phyloP scores from a whole-genome alignment of 768 basidiomycete genomes.

The Gyrodon lividus region DNA sequence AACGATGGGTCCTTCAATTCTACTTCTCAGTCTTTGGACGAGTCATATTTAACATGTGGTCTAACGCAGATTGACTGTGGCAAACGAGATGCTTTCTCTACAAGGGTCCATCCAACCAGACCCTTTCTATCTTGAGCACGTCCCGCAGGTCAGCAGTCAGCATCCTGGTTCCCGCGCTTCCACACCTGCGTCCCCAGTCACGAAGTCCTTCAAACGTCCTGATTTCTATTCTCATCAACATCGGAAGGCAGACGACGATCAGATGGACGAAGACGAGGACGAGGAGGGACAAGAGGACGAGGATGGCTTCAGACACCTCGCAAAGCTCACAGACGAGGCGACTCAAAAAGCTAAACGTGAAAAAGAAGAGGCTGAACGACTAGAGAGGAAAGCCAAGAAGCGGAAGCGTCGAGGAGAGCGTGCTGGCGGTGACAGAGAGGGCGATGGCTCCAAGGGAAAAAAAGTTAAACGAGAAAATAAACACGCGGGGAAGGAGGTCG shows the following conservation, averaged over 20 bases:
- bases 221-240: constrained; percentile 7
- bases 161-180: constrained; percentile 17
- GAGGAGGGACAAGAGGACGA: constrained; percentile 28
- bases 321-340: constrained; percentile 29
- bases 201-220: not conserved
- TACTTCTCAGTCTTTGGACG: not conserved
- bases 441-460: constrained; percentile 15
- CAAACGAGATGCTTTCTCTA: constrained; percentile 91
- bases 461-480: constrained; percentile 26
- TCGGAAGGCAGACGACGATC: constrained; percentile 19
- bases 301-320: constrained; percentile 33
- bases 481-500: not conserved
- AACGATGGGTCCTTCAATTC: not conserved
- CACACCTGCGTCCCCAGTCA: constrained; percentile 2
- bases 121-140: constrained; percentile 67
- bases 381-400: constrained; percentile 32
- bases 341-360: constrained; percentile 22
- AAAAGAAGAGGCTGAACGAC: constrained; percentile 27
- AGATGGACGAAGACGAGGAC: constrained; percentile 1
- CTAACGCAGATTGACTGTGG: constrained; percentile 68
- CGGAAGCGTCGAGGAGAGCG: constrained; percentile 27
- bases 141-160: constrained; percentile 31
- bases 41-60: constrained; percentile 6
- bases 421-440: constrained; percentile 10
- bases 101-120: constrained; percentile 79